Base-by-base conservation (phyloP, 192 early-diverging fungal genomes). In the Gaertneriomyces semiglobifer region DNA sequence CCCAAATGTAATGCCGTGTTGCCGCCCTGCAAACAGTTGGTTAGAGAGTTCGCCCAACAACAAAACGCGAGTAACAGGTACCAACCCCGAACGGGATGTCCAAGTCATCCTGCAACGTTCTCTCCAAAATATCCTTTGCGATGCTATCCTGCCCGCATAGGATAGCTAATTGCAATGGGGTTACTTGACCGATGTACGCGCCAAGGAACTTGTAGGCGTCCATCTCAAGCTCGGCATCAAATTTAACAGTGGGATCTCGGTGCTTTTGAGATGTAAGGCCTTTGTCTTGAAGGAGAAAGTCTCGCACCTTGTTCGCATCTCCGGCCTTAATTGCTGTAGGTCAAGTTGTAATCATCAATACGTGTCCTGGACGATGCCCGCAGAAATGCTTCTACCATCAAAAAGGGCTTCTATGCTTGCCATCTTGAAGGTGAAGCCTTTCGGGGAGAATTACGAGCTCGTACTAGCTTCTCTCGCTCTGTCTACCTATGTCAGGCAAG, bases 1-100 rank as follows among this genome's bases (percentile, higher is more conserved):
- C 77, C 77, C 66, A 90, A 53, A 75, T 90, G 88, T 33, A 90
- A 52, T 10, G 86, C 82, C n/a, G 88, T 88, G 66, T 90, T 90
- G 8, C 84, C 81, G 18, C 79, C 85, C 87, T 88, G 61, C 33
- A 1, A 44, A 44, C 14, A 68, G 33, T 14, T 54, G 45, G 5
- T 65, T 33, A 53, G 20, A 5, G 7, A 66, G 4, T 40, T 19
- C 10, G 41, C 12, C n/a, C 3, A 52, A 1, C 46, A 69, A 7
- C 18, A 42, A 19, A 2, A 60, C 11, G 2, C 2, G 19, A 53
- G n/a, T 8, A 44, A 38, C 7, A 20, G 19, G 25, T 47, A 45
- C 62, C 33, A 76, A 88, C 88, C 53, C 88, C 88, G 70, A 83
- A 90, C 7, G 63, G 60, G 6, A 74, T 66, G 66, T 90, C 86